Evolutionary conservation across 352 stramenopile species (phyloP).

Genomic region (Pythium biforme): DNA sequence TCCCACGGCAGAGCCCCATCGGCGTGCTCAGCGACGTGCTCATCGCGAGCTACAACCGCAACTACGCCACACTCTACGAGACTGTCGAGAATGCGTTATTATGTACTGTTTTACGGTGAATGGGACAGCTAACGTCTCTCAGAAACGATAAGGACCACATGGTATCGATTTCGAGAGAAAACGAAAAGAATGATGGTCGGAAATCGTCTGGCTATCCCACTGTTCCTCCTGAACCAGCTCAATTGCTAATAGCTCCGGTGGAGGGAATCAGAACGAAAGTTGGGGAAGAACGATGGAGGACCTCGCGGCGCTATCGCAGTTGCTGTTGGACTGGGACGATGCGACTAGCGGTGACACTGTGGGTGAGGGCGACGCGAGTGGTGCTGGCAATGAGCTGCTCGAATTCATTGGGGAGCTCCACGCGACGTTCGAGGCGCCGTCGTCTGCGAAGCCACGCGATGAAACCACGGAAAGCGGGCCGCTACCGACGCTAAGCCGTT

Average conservation of each 20-base stretch:
- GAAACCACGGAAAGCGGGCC: too few relatives aligned
- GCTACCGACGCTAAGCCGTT: not conserved
- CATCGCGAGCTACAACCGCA: slow-evolving; percentile 14
- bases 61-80: slow-evolving; percentile 7
- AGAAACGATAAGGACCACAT: too few relatives aligned
- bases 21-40: slow-evolving; percentile 2
- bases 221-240: too few relatives aligned
- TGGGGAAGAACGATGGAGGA: too few relatives aligned
- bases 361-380: not conserved
- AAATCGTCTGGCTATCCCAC: not conserved
- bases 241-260: too few relatives aligned
- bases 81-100: not conserved
- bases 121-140: too few relatives aligned
- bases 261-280: too few relatives aligned
- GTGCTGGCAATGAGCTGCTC: not conserved
- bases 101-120: not conserved
- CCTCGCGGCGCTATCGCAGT: not conserved
- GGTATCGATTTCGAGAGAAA: not conserved
- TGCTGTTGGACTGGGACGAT: not conserved
- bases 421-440: not conserved
- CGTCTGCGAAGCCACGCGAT: not conserved
- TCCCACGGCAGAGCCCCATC: not conserved
- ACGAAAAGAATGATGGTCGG: not conserved
- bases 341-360: not conserved
- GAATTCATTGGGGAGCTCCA: not conserved